Evolutionary conservation across 2,329 filamentous ascomycete genomes (phyloP), one percentile per base, ranked within the genome.

Genomic region (Pyrenophora teres): DNA sequence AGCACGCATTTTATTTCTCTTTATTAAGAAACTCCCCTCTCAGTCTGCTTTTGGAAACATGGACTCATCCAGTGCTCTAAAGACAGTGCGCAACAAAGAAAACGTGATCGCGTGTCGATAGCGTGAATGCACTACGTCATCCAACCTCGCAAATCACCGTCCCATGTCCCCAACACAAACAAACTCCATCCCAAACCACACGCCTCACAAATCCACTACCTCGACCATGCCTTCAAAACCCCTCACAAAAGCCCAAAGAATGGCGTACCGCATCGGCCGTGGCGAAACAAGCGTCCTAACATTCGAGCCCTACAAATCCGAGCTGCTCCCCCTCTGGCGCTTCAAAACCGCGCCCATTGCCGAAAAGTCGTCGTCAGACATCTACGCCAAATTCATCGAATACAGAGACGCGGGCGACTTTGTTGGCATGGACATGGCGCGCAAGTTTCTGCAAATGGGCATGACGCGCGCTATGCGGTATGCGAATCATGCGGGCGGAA

Each of bases 391-490:
- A 3, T 87, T 87, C 59, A 64, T 80, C 12, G 70, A 74, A 8
- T 87, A 84, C 60, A 73, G 81, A n/a, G 62, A 65, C 1, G 60
- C 74, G 6, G 73, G 71, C 3, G 84, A 87, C 64, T 84, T 87
- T 49, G 81, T 87, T 0, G 84, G 85, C 9, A 85, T 85, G 75
- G 84, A 87, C 50, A 87, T 87, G 83, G 71, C 78, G 15, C 74
- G 83, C 21, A 87, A 87, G 62, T 87, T 85, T 59, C 76, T 87
- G 6, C 83, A 87, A 67, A 87, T 87, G 84, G 78, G 84, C 2
- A 86, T 86, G 82, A 87, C 84, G 16, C 70, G 84, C 13, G 79
- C 83, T 2, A 83, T 80, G 59, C 69, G 83, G 52, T 86, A 86
- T 70, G 82, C 82, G 13, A 85, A 85, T 54, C 74, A 78, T 50